These are phyloP conservation scores for Elongisporangium undulatum DNA, from an alignment of 352 stramenopile species.

Conservation along the genomic window DNA sequence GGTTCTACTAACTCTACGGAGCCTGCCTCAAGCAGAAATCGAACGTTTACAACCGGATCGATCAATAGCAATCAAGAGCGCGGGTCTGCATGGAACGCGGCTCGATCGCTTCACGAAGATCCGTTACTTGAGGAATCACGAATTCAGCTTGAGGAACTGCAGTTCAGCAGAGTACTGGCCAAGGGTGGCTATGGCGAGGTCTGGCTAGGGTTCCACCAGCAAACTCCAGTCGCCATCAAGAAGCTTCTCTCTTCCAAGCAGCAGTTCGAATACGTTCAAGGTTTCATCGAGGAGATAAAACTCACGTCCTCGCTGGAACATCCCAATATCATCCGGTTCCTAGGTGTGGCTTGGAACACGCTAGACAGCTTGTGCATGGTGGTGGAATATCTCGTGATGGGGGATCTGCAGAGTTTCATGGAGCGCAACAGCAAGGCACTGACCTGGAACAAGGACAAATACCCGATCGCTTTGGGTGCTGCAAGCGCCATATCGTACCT, in stretches of 20 bases:
- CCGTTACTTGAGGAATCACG: too few relatives aligned
- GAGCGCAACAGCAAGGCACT: conserved; percentile 16
- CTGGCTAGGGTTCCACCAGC: conserved; percentile 34
- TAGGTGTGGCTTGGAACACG: conserved; percentile 14
- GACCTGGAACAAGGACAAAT: conserved; percentile 26
- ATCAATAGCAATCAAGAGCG: too few relatives aligned
- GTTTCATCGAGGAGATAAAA: conserved; percentile 47
- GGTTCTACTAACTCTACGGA: too few relatives aligned
- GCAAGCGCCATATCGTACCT: conserved; percentile 23
- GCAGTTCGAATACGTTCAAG: conserved; percentile 27
- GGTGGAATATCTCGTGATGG: conserved; percentile 23
- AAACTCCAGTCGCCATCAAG: conserved; percentile 39
- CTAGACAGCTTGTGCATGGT: conserved; percentile 29
- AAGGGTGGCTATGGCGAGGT: conserved; percentile 53
- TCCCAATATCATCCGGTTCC: conserved; percentile 18
- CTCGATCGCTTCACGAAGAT: too few relatives aligned
- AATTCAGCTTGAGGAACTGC: too few relatives aligned
- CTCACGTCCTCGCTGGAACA: conserved; percentile 3
- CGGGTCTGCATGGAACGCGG: too few relatives aligned
- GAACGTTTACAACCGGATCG: too few relatives aligned
- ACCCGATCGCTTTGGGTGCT: conserved; percentile 19
- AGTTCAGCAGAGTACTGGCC: too few relatives aligned
- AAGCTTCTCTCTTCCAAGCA: conserved; percentile 30
- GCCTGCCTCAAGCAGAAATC: too few relatives aligned
- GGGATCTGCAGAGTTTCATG: conserved; percentile 17